Evolutionary conservation across 2,329 filamentous ascomycete genomes (phyloP).

Genomic region (Penicillium griseofulvum): DNA sequence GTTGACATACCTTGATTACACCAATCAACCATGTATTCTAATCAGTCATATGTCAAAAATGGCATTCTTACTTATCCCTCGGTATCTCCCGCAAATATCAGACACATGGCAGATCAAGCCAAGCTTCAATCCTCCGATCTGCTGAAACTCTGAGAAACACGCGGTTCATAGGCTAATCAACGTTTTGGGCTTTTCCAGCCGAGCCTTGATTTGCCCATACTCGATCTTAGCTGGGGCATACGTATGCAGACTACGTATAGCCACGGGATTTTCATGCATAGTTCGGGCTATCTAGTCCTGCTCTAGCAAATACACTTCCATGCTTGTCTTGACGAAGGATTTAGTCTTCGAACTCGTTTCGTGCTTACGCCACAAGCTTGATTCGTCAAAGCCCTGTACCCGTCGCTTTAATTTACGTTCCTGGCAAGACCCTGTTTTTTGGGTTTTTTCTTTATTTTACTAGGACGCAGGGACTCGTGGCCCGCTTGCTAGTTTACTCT

Average conservation of each 20-base stretch:
- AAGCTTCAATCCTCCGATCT: conserved; percentile 20
- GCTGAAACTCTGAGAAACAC: conserved; percentile 2
- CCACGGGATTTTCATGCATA: not conserved
- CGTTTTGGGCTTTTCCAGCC: conserved; percentile 12
- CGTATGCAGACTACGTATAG: conserved; percentile 28
- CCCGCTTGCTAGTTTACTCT: conserved; percentile 14
- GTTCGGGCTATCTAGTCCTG: conserved; percentile 6
- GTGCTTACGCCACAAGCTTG: conserved; percentile 20
- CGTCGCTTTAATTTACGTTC: not conserved
- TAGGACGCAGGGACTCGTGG: conserved; percentile 25
- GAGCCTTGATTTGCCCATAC: conserved; percentile 17
- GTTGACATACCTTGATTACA: not conserved
- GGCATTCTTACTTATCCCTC: not conserved
- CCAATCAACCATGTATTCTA: not conserved
- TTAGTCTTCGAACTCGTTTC: conserved; percentile 3
- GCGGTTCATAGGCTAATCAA: conserved; percentile 11
- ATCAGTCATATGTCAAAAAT: not conserved
- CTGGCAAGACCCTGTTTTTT: conserved; percentile 11
- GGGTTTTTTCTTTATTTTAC: not conserved
- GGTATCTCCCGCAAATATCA: not conserved
- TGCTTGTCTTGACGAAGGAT: conserved; percentile 8
- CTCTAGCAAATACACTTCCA: conserved; percentile 12
- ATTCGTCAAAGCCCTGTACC: conserved; percentile 8
- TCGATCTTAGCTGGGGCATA: conserved; percentile 16
- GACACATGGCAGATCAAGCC: conserved; percentile 12